These are phyloP conservation scores for Clonostachys rhizophaga DNA, from an alignment of 2,329 filamentous ascomycete genomes.

Conservation along the genomic window DNA sequence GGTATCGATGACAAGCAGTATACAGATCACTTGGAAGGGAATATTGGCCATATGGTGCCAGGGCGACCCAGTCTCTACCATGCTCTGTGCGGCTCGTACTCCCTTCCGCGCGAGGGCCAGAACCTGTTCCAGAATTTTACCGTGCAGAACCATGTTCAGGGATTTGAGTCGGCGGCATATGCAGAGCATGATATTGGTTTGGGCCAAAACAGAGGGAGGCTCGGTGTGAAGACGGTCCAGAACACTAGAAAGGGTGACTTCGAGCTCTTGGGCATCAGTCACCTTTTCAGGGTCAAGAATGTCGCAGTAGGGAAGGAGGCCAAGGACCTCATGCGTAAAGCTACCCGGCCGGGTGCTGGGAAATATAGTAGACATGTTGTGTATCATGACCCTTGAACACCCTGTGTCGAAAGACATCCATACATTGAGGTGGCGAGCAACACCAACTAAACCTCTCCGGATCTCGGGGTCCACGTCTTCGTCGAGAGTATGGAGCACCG, in stretches of 20 bases:
- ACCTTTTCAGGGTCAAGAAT: constrained; percentile 46
- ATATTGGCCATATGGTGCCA: constrained; percentile 59
- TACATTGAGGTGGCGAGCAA: constrained; percentile 52
- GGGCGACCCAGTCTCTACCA: constrained; percentile 36
- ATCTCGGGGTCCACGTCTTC: constrained; percentile 26
- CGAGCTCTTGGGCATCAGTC: constrained; percentile 32
- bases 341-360: constrained; percentile 30
- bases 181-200: constrained; percentile 51
- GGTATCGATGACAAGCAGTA: constrained; percentile 50
- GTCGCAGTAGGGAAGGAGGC: constrained; percentile 46
- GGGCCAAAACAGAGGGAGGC: constrained; percentile 38
- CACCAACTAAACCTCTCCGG: constrained; percentile 36
- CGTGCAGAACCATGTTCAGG: constrained; percentile 37
- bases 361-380: constrained; percentile 35
- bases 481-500: constrained; percentile 7
- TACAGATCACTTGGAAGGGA: constrained; percentile 53
- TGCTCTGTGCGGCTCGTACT: constrained; percentile 37
- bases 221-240: constrained; percentile 30
- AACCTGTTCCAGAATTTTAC: constrained; percentile 36
- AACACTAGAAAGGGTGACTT: constrained; percentile 32
- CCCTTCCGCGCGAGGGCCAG: constrained; percentile 37
- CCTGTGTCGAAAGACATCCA: constrained; percentile 58
- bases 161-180: constrained; percentile 49
- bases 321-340: constrained; percentile 41
- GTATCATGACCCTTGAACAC: constrained; percentile 42